A percentile compares a stretch with the other conserved stretches of the same genome.
phyloP scores from a whole-genome alignment of 495 filamentous ascomycete species.

The Articulospora tetracladia region DNA sequence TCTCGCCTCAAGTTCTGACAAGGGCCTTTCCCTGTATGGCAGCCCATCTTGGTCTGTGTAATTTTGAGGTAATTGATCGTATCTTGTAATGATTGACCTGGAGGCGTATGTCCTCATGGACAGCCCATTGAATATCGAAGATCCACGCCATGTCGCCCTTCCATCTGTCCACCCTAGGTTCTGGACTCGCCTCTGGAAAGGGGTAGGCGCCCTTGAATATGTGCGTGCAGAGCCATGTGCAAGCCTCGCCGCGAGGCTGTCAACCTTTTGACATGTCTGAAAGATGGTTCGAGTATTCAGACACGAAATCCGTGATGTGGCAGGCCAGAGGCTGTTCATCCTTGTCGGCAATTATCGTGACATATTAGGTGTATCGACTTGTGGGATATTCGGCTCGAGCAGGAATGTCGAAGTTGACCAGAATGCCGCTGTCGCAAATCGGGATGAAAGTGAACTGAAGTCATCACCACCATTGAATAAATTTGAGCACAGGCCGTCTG shows the following conservation, averaged over 20 bases:
- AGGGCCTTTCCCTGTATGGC: slow-evolving; percentile 38
- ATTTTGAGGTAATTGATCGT: slow-evolving; percentile 39
- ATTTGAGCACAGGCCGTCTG: slow-evolving; percentile 4
- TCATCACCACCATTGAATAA: background rate
- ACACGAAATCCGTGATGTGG: slow-evolving; percentile 19
- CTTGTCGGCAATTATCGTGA: slow-evolving; percentile 7
- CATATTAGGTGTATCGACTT: slow-evolving; percentile 10
- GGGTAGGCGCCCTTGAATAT: slow-evolving; percentile 10
- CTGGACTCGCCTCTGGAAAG: slow-evolving; percentile 1
- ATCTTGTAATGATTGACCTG: slow-evolving; percentile 24
- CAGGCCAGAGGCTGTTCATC: slow-evolving; percentile 24
- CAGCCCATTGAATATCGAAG: background rate
- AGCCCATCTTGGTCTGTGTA: slow-evolving; percentile 45
- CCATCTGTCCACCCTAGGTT: background rate
- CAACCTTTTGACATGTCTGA: slow-evolving; percentile 18
- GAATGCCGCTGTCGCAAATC: background rate
- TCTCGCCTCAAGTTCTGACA: slow-evolving; percentile 53
- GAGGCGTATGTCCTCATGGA: slow-evolving; percentile 12
- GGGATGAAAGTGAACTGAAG: background rate
- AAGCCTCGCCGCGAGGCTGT: slow-evolving; percentile 19
- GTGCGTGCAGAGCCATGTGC: slow-evolving; percentile 6
- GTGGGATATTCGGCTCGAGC: no score
- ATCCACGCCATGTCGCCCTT: background rate
- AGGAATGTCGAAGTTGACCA: background rate
- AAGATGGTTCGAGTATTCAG: slow-evolving; percentile 14